Base-by-base conservation (phyloP, 2,329 filamentous ascomycete species). In the Diaporthe longicolla region DNA sequence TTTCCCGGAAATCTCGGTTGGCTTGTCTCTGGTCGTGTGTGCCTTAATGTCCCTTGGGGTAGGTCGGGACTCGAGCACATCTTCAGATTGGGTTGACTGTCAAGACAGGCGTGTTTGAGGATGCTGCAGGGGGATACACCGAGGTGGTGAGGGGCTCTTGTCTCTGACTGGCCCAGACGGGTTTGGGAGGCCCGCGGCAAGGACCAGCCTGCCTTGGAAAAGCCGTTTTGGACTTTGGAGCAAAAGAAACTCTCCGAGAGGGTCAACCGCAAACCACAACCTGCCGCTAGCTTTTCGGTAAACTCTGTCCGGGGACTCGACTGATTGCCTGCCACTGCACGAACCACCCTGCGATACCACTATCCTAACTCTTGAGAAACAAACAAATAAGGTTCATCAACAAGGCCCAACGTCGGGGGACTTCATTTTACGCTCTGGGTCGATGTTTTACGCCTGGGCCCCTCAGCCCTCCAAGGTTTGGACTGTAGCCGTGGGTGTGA, bases 91-190 rank as follows among this genome's bases (percentile, higher is more conserved):
- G 45, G 43, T 32, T 43, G 48, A 45, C 65, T 32, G 48, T 69
- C 43, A 61, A 70, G 37, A 37, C 63, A 40, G 48, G 68, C 58
- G 74, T 78, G 77, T 78, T 78, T 78, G 76, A 78, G 77, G 70
- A 74, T 71, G 69, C 61, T 77, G 76, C 76, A 78, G 74, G 76
- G 77, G 77, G 15, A 6, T 71, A 65, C 59, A 15, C 40, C 45
- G 66, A 74, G 66, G 52, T 73, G 74, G 74, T 73, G 74, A 71
- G 65, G 59, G 59, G 74, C 59, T 29, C 32, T 8, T 19, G 40
- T 24, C 52, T 69, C 61, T 74, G 58, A 75, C 68, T 75, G 72
- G 72, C 24, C 29, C 32, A 57, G 17, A 45, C 45, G 71, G 69
- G 69, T 32, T 40, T 48, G 40, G 45, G 35, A 37, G 65, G 55